A percentile compares a stretch with the other conserved stretches of the same genome.
Conservation (phyloP, 768 basidiomycete genomes). For the Podaxis carcinomalis region DNA sequence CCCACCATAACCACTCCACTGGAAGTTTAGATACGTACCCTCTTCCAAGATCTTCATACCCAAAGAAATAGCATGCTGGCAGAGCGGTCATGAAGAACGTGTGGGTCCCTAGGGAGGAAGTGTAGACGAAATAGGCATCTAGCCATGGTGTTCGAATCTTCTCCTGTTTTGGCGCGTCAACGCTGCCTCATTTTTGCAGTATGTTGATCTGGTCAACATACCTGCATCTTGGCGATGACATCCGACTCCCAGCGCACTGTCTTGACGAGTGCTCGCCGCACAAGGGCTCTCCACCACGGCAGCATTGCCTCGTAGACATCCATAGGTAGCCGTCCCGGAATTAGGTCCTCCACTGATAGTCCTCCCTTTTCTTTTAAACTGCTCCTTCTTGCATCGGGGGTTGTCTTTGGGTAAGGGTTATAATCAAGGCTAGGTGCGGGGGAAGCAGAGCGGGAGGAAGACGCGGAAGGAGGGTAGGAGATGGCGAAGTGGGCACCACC, state of each 20-base stretch:
- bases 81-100: conserved; percentile 92
- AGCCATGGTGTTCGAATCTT: conserved; percentile 59
- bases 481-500: conserved; percentile 21
- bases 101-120: conserved; percentile 77
- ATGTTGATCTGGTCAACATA: conserved; percentile 18
- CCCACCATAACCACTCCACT: background rate
- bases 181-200: background rate
- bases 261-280: conserved; percentile 51
- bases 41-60: conserved; percentile 61
- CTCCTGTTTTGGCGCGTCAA: conserved; percentile 28
- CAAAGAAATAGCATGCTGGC: conserved; percentile 88
- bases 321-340: conserved; percentile 28
- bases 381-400: conserved; percentile 9
- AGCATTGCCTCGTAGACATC: conserved; percentile 65
- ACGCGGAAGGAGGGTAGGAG: conserved; percentile 26
- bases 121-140: conserved; percentile 81
- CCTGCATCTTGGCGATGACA: conserved; percentile 67
- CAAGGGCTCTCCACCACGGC: conserved; percentile 59
- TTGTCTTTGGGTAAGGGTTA: conserved; percentile 9
- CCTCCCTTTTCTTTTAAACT: conserved; percentile 9
- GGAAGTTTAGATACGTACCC: conserved; percentile 48
- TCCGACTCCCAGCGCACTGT: conserved; percentile 55
- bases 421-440: conserved; percentile 22
- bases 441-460: conserved; percentile 30
- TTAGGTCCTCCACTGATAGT: conserved; percentile 14